Conservation (phyloP, 495 filamentous ascomycete genomes). For the Aspergillus sclerotioniger region DNA sequence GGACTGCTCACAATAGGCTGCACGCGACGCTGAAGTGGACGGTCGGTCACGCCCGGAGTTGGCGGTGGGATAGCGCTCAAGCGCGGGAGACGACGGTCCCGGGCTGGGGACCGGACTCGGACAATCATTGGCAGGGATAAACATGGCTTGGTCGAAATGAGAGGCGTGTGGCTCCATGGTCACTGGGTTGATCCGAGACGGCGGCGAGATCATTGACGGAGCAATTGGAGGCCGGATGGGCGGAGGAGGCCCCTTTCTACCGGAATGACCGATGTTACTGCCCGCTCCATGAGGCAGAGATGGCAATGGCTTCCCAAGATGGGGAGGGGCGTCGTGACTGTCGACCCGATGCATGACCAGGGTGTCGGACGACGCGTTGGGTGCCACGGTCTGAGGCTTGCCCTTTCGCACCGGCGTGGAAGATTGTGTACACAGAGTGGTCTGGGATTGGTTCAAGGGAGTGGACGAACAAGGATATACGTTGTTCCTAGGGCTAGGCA, state of each 20-base stretch:
- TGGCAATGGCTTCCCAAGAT: constrained; percentile 38
- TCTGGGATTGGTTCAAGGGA: constrained; percentile 33
- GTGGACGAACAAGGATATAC: constrained; percentile 36
- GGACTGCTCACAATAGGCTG: constrained; percentile 35
- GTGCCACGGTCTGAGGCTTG: constrained; percentile 18
- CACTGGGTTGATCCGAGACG: constrained; percentile 41
- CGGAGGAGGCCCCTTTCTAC: constrained; percentile 31
- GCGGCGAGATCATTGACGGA: constrained; percentile 45
- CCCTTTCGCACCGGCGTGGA: constrained; percentile 29
- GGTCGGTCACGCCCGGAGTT: constrained; percentile 38
- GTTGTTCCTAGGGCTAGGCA: constrained; percentile 18
- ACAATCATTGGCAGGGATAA: constrained; percentile 44
- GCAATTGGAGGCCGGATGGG: constrained; percentile 36
- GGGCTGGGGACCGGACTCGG: constrained; percentile 44
- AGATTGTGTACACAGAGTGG: constrained; percentile 29
- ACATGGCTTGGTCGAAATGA: constrained; percentile 46
- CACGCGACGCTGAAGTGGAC: constrained; percentile 45
- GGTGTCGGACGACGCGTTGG: constrained; percentile 32
- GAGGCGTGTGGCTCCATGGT: constrained; percentile 46
- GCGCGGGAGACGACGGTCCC: constrained; percentile 31
- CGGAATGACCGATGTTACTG: constrained; percentile 16
- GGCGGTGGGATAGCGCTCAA: constrained; percentile 37
- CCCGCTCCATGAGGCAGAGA: constrained; percentile 32
- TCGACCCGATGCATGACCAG: constrained; percentile 36
- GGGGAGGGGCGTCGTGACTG: constrained; percentile 27